phyloP scores from a whole-genome alignment of 306 rosid species.

The Acacia crassicarpa region DNA sequence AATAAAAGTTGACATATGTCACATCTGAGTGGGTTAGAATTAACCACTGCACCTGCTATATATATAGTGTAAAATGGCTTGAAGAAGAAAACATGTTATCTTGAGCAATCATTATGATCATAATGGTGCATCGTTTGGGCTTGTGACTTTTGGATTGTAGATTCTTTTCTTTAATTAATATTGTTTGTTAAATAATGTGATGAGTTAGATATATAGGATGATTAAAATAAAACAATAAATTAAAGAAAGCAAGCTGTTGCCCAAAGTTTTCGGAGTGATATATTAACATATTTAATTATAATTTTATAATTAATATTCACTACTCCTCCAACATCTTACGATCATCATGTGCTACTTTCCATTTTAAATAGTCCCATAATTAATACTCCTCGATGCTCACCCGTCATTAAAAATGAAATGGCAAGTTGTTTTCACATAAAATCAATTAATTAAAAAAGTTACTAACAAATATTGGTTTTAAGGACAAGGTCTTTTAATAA shows the following conservation, averaged over 20 bases:
- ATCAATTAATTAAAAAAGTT: too few species aligned
- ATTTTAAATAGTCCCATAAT: background rate
- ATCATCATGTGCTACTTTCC: background rate
- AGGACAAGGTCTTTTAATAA: too few species aligned
- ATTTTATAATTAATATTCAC: background rate
- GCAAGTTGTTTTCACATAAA: too few species aligned
- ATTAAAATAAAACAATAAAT: background rate
- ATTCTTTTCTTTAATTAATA: background rate
- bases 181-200: conserved; percentile 19
- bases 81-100: conserved; percentile 33
- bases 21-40: conserved; percentile 46
- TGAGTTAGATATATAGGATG: background rate
- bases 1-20: conserved; percentile 35
- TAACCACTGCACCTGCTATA: conserved; percentile 33
- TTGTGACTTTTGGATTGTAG: conserved; percentile 42
- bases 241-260: background rate
- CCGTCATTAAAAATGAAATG: too few species aligned
- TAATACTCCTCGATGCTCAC: background rate
- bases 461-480: too few species aligned
- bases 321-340: background rate
- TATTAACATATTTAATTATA: background rate
- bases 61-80: conserved; percentile 32
- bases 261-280: conserved; percentile 22
- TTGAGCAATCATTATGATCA: conserved; percentile 40
- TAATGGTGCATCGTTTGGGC: conserved; percentile 42